Evolutionary conservation across 306 rosid genomes (phyloP), one percentile per base, ranked within the genome.

Genomic region (Castanopsis chinensis): DNA sequence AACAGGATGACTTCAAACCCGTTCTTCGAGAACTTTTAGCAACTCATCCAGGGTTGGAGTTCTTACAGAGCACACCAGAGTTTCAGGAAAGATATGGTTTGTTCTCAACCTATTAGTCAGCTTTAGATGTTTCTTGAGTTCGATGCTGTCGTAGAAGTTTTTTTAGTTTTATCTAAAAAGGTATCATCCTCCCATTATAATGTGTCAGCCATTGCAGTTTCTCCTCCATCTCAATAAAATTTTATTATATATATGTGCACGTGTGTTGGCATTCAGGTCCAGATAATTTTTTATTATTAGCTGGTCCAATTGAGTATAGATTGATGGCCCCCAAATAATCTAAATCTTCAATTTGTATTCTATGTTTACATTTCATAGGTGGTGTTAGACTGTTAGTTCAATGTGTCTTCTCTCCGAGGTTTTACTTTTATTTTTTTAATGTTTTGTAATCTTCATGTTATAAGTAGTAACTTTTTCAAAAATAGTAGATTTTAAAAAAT

Each of bases 11-110:
- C 83, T 96, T 96, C 84, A 96, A 96, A 89, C 94, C 98, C 15
- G 88, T 96, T 80, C 93, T 96, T 70, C 90, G 91, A 54, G 99
- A 96, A 86, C 96, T 96, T 79, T 90, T 96, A 94, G 92, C 97
- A 57, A 88, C 96, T 75, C 99, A 96, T 85, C 96, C 99, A 30
- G 99, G 99, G 83, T 81, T 96, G 82, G 99, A 96, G 86, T 96
- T 96, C 88, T 87, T 96, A 82, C 99, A 93, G 88, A 88, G 96
- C 80, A 96, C 99, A 51, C 99, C 97, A 52, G 99, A 96, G 86
- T 96, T 96, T 90, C 99, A 96, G 87, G 99, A 96, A 83, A 91
- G 99, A 96, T 96, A 93, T 69, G 99, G 99, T 96, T 86, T 63
- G 99, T 89, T 77, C 80, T 84, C 70, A 73, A 57, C 82, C 87